Conservation (phyloP, 805 yeast species). For the Lipomyces starkeyi region DNA sequence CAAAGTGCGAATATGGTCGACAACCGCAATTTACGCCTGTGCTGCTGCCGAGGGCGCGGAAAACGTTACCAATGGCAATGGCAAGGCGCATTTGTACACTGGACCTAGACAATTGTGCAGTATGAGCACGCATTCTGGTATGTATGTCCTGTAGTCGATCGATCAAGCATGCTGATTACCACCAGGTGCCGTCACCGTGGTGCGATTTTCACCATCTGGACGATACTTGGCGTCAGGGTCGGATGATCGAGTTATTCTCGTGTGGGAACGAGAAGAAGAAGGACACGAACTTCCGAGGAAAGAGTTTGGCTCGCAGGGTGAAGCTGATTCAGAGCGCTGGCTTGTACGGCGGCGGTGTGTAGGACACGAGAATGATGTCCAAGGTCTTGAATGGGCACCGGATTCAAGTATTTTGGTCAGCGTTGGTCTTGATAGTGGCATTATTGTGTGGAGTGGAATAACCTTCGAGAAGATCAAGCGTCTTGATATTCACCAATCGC, state of each 20-base stretch:
- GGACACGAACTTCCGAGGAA: constrained; percentile 51
- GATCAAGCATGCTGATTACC: not conserved
- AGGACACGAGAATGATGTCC: constrained; percentile 97
- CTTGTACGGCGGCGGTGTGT: constrained; percentile 87
- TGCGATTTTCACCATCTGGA: constrained; percentile 91
- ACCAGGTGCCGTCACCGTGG: constrained; percentile 78
- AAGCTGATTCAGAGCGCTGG: constrained; percentile 90
- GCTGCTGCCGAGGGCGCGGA: constrained; percentile 34
- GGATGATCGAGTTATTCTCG: constrained; percentile 87
- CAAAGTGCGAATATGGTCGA: constrained; percentile 89
- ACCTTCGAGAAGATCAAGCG: constrained; percentile 81
- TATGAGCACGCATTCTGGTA: constrained; percentile 92
- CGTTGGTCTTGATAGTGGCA: constrained; percentile 91
- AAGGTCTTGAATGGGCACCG: constrained; percentile 98
- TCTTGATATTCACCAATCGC: constrained; percentile 91
- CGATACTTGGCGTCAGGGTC: constrained; percentile 92
- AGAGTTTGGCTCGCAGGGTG: constrained; percentile 66
- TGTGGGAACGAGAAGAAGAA: constrained; percentile 91
- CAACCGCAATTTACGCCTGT: constrained; percentile 81
- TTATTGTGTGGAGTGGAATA: constrained; percentile 90
- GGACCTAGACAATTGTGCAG: constrained; percentile 68
- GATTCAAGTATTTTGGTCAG: constrained; percentile 89
- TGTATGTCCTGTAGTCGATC: not conserved
- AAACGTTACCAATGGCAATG: constrained; percentile 9
- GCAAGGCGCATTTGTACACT: not conserved